phyloP scores from a whole-genome alignment of 345 rosid genomes.

The Citrus unshiu region DNA sequence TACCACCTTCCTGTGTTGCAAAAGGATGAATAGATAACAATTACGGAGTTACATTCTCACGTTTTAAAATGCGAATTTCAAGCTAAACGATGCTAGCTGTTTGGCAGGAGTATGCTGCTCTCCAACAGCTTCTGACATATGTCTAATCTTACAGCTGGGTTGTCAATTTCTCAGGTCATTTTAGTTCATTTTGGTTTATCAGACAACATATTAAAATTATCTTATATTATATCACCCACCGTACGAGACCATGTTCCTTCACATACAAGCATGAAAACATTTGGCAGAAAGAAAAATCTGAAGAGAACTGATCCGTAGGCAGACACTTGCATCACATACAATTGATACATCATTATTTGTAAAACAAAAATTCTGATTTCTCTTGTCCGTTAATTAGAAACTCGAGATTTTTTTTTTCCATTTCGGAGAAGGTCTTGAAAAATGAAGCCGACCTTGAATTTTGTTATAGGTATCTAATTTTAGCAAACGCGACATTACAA shows the following conservation, averaged over 20 bases:
- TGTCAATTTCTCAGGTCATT: constrained; percentile 2
- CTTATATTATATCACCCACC: background rate
- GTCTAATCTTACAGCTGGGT: background rate
- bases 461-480: too few species aligned
- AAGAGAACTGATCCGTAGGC: background rate
- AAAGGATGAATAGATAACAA: too few species aligned
- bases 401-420: background rate
- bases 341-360: too few species aligned
- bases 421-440: background rate
- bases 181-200: constrained; percentile 5
- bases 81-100: too few species aligned
- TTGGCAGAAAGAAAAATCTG: background rate
- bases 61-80: too few species aligned
- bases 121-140: background rate
- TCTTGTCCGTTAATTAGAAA: too few species aligned
- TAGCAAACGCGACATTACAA: too few species aligned
- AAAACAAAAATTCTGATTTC: too few species aligned
- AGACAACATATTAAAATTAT: background rate
- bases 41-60: too few species aligned
- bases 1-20: background rate
- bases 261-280: background rate
- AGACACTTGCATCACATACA: background rate
- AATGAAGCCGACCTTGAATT: background rate
- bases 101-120: too few species aligned
- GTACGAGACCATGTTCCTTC: background rate